Percentiles rank a stretch among this genome's conserved stretches.
These are phyloP conservation scores for Quillaja saponaria DNA, from an alignment of 306 rosid species.

Conservation along the genomic window DNA sequence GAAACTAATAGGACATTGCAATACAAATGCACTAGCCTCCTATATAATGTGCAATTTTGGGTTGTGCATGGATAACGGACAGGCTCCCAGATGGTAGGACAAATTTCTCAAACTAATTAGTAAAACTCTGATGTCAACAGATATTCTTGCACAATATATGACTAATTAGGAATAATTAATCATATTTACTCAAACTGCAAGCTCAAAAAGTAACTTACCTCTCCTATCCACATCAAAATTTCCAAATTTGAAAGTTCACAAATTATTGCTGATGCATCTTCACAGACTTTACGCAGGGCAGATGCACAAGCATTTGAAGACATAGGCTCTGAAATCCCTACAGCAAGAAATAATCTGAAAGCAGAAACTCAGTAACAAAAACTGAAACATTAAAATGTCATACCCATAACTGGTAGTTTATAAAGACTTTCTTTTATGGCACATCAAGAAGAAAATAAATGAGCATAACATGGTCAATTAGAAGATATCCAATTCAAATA, in stretches of 20 bases:
- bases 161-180: too few relatives aligned
- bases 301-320: constrained; percentile 85
- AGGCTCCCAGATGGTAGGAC: constrained; percentile 8
- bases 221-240: constrained; percentile 95
- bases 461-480: too few relatives aligned
- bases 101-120: constrained; percentile 2
- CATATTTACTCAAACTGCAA: constrained; percentile 22
- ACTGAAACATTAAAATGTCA: neutral
- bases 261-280: constrained; percentile 77
- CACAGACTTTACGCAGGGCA: constrained; percentile 89
- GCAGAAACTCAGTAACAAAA: constrained; percentile 36
- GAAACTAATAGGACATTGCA: constrained; percentile 6
- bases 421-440: too few relatives aligned
- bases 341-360: constrained; percentile 87
- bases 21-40: constrained; percentile 3
- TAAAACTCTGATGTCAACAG: constrained; percentile 18
- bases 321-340: constrained; percentile 79
- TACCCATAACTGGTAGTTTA: too few relatives aligned
- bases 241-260: constrained; percentile 92
- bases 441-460: constrained; percentile 17
- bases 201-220: constrained; percentile 54
- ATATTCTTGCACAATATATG: constrained; percentile 16
- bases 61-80: constrained; percentile 7
- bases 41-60: neutral
- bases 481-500: too few relatives aligned